Base-by-base conservation (phyloP, 345 rosid species). In the Clausena lansium region DNA sequence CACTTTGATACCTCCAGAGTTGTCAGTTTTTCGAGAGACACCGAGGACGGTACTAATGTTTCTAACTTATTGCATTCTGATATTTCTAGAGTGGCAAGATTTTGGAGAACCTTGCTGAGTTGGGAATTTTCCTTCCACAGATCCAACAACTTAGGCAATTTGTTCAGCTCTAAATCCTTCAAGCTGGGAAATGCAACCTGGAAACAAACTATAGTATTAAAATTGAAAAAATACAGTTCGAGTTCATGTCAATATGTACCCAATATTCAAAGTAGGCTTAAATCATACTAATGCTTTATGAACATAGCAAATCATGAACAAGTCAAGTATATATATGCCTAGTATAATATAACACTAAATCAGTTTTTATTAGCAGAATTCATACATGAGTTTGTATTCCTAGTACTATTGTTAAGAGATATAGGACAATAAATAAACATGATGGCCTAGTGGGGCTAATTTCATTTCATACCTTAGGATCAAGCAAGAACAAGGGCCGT, bases 1-100 rank as follows among this genome's bases (percentile, higher is more conserved):
- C 88, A 83, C 10, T 57, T 17, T 2, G 33, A 59, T 24, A 78
- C 78, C 2, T 70, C 7, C n/a, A 84, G 15, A 68, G 47, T 38
- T 1, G 63, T 69, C 25, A 83, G 54, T 50, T 76, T 78, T 13
- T n/a, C 10, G 4, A 85, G 77, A 35, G 77, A 69, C 27, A 36
- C 24, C 1, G 67, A 59, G 1, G 80, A 59, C 33, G 79, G 79
- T 19, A 60, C 58, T 52, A 83, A n/a, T 64, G 9, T 58, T 1
- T 32, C n/a, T 70, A 85, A 36, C 2, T 59, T 52, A n/a, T 0
- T 27, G 57, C 82, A 80, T 11, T 0, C 11, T n/a, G 3, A 1
- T n/a, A 78, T 33, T 41, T 77, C 3, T 2, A 82, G 57, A 60
- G 36, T 59, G 63, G 30, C 52, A 17, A 72, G 65, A 36, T 72